These are phyloP conservation scores for Trichophyton rubrum DNA, from an alignment of 2,329 filamentous ascomycete species.

Conservation along the genomic window DNA sequence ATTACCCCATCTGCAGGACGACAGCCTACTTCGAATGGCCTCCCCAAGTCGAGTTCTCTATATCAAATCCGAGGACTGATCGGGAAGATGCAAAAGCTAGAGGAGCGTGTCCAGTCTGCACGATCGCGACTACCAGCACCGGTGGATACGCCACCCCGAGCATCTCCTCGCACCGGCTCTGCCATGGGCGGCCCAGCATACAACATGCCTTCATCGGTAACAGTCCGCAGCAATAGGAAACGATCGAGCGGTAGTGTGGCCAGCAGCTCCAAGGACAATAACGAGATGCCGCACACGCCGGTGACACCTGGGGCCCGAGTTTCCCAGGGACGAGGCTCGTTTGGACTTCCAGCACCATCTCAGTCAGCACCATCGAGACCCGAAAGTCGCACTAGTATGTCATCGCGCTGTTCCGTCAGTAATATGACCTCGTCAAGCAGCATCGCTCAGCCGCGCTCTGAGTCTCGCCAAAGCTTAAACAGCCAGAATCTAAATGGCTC, in stretches of 20 bases:
- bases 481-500: slow-evolving; percentile 48
- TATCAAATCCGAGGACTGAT: slow-evolving; percentile 88
- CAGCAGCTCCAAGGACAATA: slow-evolving; percentile 26
- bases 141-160: slow-evolving; percentile 60
- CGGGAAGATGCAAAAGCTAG: slow-evolving; percentile 92
- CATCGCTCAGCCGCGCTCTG: slow-evolving; percentile 39
- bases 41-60: slow-evolving; percentile 49
- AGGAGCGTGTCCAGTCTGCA: slow-evolving; percentile 81
- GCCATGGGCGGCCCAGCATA: slow-evolving; percentile 33
- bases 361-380: slow-evolving; percentile 12
- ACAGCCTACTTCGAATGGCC: slow-evolving; percentile 16
- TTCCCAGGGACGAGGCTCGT: slow-evolving; percentile 35
- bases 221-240: slow-evolving; percentile 38
- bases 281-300: slow-evolving; percentile 14
- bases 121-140: slow-evolving; percentile 84
- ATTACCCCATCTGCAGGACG: slow-evolving; percentile 35
- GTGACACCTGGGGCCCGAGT: slow-evolving; percentile 22
- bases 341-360: slow-evolving; percentile 25
- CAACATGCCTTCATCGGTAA: slow-evolving; percentile 42
- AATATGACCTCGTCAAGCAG: slow-evolving; percentile 27
- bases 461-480: slow-evolving; percentile 51
- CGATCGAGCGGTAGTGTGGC: slow-evolving; percentile 33
- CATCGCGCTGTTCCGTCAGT: slow-evolving; percentile 30
- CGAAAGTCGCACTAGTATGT: slow-evolving; percentile 57
- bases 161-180: slow-evolving; percentile 56